Conservation (phyloP, 257 asterid genomes). For the Solanum bulbocastanum region DNA sequence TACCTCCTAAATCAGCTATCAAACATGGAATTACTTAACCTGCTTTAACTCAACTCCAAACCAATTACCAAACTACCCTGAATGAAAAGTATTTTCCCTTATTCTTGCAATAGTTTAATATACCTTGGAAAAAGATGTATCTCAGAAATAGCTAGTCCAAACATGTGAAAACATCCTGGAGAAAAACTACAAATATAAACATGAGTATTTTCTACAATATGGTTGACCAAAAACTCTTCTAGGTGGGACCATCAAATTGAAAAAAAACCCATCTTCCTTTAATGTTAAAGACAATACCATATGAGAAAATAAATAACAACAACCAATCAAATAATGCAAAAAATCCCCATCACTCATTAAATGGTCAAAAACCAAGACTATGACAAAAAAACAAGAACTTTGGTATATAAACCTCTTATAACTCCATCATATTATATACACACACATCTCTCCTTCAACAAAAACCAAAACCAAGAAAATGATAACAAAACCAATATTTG, state of each 20-base stretch:
- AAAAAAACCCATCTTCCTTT: not conserved
- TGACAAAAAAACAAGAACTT: not conserved
- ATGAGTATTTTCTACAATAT: not conserved
- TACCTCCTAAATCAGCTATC: not conserved
- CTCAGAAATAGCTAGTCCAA: not conserved
- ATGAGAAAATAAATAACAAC: not conserved
- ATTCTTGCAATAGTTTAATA: not conserved
- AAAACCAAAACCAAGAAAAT: not conserved
- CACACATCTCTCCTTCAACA: not conserved
- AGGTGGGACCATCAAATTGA: not conserved
- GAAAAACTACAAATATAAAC: not conserved
- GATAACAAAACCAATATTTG: constrained; percentile 1
- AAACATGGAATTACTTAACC: not conserved
- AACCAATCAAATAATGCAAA: not conserved
- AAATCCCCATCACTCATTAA: not conserved
- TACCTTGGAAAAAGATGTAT: not conserved
- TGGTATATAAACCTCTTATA: not conserved
- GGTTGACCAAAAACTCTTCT: not conserved
- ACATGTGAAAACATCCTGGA: not conserved
- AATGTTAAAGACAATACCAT: not conserved
- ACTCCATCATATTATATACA: not conserved
- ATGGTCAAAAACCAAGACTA: not conserved
- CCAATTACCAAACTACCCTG: not conserved
- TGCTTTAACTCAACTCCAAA: not conserved
- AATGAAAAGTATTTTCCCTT: not conserved